A percentile compares a stretch with the other conserved stretches of the same genome.
Conservation (phyloP, 345 rosid species). For the Melaleuca alternifolia region DNA sequence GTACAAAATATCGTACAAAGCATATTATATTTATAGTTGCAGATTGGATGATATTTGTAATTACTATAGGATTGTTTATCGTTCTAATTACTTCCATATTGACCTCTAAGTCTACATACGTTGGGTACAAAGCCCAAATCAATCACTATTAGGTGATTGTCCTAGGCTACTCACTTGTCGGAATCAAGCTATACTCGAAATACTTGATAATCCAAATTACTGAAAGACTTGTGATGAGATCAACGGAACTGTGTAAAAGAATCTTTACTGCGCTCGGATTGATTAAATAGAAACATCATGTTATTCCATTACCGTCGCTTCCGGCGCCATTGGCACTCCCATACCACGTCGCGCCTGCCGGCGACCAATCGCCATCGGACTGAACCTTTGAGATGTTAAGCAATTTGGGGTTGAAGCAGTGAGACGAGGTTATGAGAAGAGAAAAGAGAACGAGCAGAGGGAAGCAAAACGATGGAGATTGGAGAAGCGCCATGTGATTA, state of each 20-base stretch:
- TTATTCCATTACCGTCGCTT: slow-evolving; percentile 25
- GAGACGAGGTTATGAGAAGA: not conserved
- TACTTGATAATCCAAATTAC: too few relatives aligned
- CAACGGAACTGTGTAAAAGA: too few relatives aligned
- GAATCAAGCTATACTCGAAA: too few relatives aligned
- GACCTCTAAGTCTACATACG: too few relatives aligned
- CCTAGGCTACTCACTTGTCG: too few relatives aligned
- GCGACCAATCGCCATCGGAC: slow-evolving; percentile 11
- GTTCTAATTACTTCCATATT: not conserved
- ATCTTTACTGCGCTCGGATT: not conserved
- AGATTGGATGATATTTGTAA: not conserved
- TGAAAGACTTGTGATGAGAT: too few relatives aligned
- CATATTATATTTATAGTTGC: not conserved
- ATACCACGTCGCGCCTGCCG: slow-evolving; percentile 54
- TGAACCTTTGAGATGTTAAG: not conserved
- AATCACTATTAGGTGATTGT: too few relatives aligned
- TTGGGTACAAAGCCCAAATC: too few relatives aligned
- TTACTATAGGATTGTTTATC: not conserved
- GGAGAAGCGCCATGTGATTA: not conserved
- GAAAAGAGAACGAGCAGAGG: not conserved
- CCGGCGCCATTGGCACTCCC: slow-evolving; percentile 44
- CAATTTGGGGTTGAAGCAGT: not conserved
- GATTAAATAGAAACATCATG: not conserved
- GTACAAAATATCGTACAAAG: not conserved
- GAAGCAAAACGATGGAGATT: not conserved